phyloP scores from a whole-genome alignment of 345 rosid species.

The Eutrema japonicum region DNA sequence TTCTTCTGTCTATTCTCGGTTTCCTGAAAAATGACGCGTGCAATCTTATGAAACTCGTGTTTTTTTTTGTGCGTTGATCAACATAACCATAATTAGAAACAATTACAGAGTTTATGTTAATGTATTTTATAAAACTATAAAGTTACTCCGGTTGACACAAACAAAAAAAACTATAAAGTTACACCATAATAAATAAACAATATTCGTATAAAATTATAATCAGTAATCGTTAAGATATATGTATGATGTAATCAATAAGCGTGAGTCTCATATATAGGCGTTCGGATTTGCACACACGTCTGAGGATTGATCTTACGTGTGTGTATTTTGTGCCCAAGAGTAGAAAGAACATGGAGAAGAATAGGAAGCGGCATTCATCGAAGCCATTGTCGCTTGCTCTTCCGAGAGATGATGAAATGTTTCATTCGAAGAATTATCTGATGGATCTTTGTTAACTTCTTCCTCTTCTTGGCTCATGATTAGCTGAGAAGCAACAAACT shows the following conservation, averaged over 20 bases:
- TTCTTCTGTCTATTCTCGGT: background rate
- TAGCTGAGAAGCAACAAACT: conserved; percentile 48
- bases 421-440: conserved; percentile 37
- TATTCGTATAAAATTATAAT: conserved; percentile 22
- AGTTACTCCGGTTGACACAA: background rate
- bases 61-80: background rate
- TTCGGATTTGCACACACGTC: conserved; percentile 18
- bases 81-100: background rate
- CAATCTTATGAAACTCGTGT: background rate
- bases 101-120: background rate
- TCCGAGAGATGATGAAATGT: conserved; percentile 41
- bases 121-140: conserved; percentile 24
- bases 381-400: conserved; percentile 40
- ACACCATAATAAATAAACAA: conserved; percentile 30
- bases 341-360: conserved; percentile 42
- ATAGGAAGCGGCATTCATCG: conserved; percentile 38
- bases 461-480: conserved; percentile 44
- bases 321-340: conserved; percentile 45
- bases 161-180: conserved; percentile 6
- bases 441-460: conserved; percentile 43
- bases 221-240: conserved; percentile 27
- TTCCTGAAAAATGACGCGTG: background rate
- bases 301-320: conserved; percentile 21
- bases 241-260: conserved; percentile 1
- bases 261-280: conserved; percentile 14